These are phyloP conservation scores for Euphorbia peplus DNA, from an alignment of 345 rosid species.

Conservation along the genomic window DNA sequence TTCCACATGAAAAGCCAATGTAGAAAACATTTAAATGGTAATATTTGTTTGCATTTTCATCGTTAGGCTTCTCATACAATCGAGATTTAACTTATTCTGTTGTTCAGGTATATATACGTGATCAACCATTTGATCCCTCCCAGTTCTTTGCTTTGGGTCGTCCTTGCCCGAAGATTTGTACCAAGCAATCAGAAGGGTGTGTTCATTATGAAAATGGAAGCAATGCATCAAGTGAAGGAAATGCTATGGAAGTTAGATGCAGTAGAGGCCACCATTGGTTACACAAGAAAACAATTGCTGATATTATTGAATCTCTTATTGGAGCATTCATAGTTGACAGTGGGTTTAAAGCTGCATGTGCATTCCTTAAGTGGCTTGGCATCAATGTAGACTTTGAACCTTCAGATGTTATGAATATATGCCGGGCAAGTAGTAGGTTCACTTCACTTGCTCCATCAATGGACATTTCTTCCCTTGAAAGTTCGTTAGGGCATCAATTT, in stretches of 20 bases:
- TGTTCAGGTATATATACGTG: conserved; percentile 79
- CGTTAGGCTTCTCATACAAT: no score
- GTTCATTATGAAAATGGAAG: conserved; percentile 40
- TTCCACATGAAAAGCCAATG: no score
- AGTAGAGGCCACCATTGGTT: conserved; percentile 82
- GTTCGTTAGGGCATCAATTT: conserved; percentile 47
- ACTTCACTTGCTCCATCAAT: conserved; percentile 46
- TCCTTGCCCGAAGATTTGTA: conserved; percentile 64
- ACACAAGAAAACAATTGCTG: conserved; percentile 81
- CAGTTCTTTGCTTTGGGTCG: conserved; percentile 80
- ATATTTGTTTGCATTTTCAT: no score
- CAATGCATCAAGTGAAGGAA: conserved; percentile 25
- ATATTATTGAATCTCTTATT: conserved; percentile 85
- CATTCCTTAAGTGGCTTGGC: conserved; percentile 89
- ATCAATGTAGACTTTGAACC: conserved; percentile 61
- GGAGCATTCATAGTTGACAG: conserved; percentile 89
- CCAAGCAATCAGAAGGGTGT: conserved; percentile 35
- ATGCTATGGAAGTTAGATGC: conserved; percentile 56
- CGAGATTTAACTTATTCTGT: conserved; percentile 1
- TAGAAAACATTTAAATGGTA: no score
- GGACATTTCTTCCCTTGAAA: conserved; percentile 50
- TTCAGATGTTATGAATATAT: conserved; percentile 48
- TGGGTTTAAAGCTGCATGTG: conserved; percentile 83
- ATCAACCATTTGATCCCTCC: conserved; percentile 70
- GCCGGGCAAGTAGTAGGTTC: conserved; percentile 52